These are phyloP conservation scores for Yarrowia alimentaria DNA, from an alignment of 805 yeast species.

Conservation along the genomic window DNA sequence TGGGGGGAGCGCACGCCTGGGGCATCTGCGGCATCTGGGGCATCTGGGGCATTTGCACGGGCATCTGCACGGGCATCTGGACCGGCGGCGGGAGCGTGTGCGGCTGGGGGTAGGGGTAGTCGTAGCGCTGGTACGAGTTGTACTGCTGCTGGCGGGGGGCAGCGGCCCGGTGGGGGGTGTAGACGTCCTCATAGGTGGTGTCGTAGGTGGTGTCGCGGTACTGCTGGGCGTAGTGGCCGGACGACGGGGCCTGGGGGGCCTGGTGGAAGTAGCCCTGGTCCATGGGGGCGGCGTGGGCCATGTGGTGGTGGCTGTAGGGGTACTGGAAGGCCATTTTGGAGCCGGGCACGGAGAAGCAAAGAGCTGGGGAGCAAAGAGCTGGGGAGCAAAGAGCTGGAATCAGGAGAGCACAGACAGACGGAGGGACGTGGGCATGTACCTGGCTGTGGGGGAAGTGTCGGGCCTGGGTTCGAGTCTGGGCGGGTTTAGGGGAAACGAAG, in stretches of 20 bases:
- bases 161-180: neutral
- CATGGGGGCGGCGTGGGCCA: constrained; percentile 28
- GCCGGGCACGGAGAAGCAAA: no score
- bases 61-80: constrained; percentile 5
- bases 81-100: no score
- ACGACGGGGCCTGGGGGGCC: constrained; percentile 25
- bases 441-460: no score
- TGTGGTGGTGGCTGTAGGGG: constrained; percentile 32
- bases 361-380: no score
- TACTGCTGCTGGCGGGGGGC: neutral
- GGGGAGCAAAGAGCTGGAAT: no score
- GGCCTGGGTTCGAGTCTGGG: no score
- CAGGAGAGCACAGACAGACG: no score
- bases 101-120: no score
- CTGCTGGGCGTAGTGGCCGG: constrained; percentile 8
- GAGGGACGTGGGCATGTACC: constrained; percentile 28
- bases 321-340: constrained; percentile 30
- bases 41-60: constrained; percentile 17
- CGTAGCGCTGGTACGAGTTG: no score
- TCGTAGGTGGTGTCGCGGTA: constrained; percentile 25
- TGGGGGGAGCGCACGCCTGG: no score
- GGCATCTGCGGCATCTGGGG: constrained; percentile 8
- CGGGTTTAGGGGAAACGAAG: constrained; percentile 15
- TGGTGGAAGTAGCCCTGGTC: constrained; percentile 29
- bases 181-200: constrained; percentile 1